These are phyloP conservation scores for Paracamarosporium sp. DNA, from an alignment of 2,329 filamentous ascomycete genomes.

Conservation along the genomic window DNA sequence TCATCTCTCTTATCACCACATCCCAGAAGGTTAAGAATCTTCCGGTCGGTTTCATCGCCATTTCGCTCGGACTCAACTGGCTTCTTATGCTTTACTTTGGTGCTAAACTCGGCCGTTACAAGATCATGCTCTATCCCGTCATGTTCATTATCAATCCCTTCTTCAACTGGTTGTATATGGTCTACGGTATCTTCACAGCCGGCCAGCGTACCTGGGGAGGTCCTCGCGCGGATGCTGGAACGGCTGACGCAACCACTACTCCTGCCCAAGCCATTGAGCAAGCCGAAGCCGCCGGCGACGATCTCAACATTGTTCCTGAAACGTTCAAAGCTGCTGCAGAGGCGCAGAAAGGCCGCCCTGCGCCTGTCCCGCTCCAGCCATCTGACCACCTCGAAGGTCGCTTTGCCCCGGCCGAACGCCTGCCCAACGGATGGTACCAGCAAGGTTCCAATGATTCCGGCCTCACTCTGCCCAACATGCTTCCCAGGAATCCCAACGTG, in stretches of 20 bases:
- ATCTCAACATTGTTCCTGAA: slow-evolving; percentile 87
- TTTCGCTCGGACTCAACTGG: slow-evolving; percentile 94
- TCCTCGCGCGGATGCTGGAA: slow-evolving; percentile 85
- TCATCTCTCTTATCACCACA: slow-evolving; percentile 84
- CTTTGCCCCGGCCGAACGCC: slow-evolving; percentile 74
- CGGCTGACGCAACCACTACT: slow-evolving; percentile 77
- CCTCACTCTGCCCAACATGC: slow-evolving; percentile 60
- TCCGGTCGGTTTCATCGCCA: slow-evolving; percentile 90
- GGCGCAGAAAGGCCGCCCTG: slow-evolving; percentile 56
- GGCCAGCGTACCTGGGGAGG: slow-evolving; percentile 96
- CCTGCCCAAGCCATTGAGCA: slow-evolving; percentile 84
- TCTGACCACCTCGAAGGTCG: slow-evolving; percentile 77
- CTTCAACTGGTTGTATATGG: slow-evolving; percentile 98
- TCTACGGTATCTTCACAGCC: slow-evolving; percentile 94
- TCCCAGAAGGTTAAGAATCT: slow-evolving; percentile 78
- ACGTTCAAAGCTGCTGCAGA: slow-evolving; percentile 71
- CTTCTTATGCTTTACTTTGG: slow-evolving; percentile 96
- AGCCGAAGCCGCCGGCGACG: slow-evolving; percentile 80
- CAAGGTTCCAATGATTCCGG: slow-evolving; percentile 71
- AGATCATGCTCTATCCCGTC: slow-evolving; percentile 91
- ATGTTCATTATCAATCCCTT: slow-evolving; percentile 97
- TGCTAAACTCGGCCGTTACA: slow-evolving; percentile 82
- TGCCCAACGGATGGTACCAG: slow-evolving; percentile 72
- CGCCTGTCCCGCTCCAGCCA: slow-evolving; percentile 71
- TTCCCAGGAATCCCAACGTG: slow-evolving; percentile 53